phyloP scores from a whole-genome alignment of 2,329 filamentous ascomycete species.

The Pyricularia sp. region DNA sequence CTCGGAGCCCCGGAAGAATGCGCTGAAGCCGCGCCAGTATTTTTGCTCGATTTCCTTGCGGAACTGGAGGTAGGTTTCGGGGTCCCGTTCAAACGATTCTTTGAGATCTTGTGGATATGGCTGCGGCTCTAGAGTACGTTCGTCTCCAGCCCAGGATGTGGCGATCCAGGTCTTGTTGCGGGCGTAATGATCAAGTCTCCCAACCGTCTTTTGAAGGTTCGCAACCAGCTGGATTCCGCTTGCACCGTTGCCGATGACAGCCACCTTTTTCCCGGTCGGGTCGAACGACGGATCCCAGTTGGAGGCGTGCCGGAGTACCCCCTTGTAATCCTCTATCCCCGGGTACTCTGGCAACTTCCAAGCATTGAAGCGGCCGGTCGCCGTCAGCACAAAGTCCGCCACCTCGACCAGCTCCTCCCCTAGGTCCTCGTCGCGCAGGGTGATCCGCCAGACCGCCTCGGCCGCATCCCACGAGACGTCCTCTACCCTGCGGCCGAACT shows the following conservation, averaged over 20 bases:
- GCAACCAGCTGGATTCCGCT: conserved; percentile 24
- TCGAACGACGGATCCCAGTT: conserved; percentile 15
- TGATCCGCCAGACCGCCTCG: conserved; percentile 41
- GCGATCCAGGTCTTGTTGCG: conserved; percentile 57
- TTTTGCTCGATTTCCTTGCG: conserved; percentile 43
- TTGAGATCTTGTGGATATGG: conserved; percentile 38
- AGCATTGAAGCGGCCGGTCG: conserved; percentile 52
- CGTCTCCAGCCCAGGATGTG: conserved; percentile 42
- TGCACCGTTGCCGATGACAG: conserved; percentile 24
- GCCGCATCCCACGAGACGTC: conserved; percentile 41
- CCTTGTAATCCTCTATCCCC: conserved; percentile 15
- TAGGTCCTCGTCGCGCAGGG: conserved; percentile 19
- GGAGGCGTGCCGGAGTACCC: conserved; percentile 14
- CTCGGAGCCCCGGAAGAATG: conserved; percentile 39
- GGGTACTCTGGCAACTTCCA: conserved; percentile 50
- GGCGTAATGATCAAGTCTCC: conserved; percentile 49
- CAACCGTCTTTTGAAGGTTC: conserved; percentile 34
- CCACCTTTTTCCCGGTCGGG: conserved; percentile 17
- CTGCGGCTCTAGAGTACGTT: conserved; percentile 42
- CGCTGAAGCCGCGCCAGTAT: conserved; percentile 46
- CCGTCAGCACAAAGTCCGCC: conserved; percentile 48
- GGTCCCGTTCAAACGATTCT: conserved; percentile 43
- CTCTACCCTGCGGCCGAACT: conserved; percentile 41
- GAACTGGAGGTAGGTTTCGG: conserved; percentile 45
- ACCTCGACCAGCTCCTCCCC: conserved; percentile 18